Base-by-base conservation (phyloP, 441 rosid genomes). In the Gossypium lobatum region DNA sequence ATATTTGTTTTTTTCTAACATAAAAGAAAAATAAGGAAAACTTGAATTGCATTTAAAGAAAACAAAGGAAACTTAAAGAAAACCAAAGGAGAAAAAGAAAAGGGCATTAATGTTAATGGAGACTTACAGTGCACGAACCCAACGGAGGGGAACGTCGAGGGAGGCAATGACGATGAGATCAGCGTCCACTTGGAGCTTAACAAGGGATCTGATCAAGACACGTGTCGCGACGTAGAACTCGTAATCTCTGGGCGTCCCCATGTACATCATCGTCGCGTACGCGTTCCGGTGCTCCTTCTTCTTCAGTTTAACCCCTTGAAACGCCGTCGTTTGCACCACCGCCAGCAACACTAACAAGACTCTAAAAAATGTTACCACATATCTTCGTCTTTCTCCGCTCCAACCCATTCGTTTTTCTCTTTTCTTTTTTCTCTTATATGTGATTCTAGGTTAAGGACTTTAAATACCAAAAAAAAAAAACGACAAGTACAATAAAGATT, bases 231-330 rank as follows among this genome's bases (percentile, higher is more conserved):
- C 87, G 76, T 91, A 95, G 78, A 91, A 95, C 85, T 95, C 98
- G 80, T 91, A 95, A 88, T 92, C 97, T 70, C 97, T 87, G 11
- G 98, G 97, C 17, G 97, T 92, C 31, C 97, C 97, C 97, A 95
- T 91, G 77, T 95, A 95, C 98, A 95, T 92, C 96, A 95, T 95
- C 84, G 97, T 86, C 20, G 97, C 98, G 57, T 95, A 95, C 0
- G 98, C 98, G 85, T 92, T 88, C 73, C 65, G 81, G 74, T 89
- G 92, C 34, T 74, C 76, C 48, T 65, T 78, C 80, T 68, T 77
- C 77, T 11, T 76, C 83, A 53, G 75, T 62, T 42, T 58, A 74
- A 71, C 57, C 11, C 76, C 77, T 26, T 70, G 48, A 54, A 66
- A 18, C 61, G 48, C 65, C 64, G 64, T 74, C 64, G 65, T 78